These are phyloP conservation scores for Paraurostyla sp. DNA, from an alignment of 73 alveolate species.

Conservation along the genomic window DNA sequence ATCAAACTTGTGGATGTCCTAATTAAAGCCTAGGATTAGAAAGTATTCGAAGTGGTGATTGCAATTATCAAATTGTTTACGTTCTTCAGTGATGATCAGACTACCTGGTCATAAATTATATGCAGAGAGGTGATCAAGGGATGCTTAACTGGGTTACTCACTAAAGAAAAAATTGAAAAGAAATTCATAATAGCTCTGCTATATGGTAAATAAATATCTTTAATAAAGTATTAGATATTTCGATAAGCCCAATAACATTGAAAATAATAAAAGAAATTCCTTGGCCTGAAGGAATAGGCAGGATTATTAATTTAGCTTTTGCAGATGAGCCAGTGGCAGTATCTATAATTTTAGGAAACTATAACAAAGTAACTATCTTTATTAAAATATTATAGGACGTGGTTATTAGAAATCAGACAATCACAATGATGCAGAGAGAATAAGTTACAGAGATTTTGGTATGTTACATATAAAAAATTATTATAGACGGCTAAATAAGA, in stretches of 20 bases:
- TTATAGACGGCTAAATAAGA: slow-evolving; percentile 48
- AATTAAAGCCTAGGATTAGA: background rate
- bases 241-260: slow-evolving; percentile 40
- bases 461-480: background rate
- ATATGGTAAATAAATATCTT: background rate
- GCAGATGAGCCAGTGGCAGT: slow-evolving; percentile 59
- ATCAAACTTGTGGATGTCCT: slow-evolving; percentile 25
- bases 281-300: slow-evolving; percentile 72
- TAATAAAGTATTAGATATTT: slow-evolving; percentile 3
- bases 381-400: slow-evolving; percentile 28
- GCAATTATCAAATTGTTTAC: slow-evolving; percentile 58
- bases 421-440: slow-evolving; percentile 61
- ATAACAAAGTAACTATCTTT: slow-evolving; percentile 39
- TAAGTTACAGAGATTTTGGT: slow-evolving; percentile 48
- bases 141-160: background rate
- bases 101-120: slow-evolving; percentile 58
- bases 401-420: slow-evolving; percentile 66
- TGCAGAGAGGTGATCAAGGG: slow-evolving; percentile 64
- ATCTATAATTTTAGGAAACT: slow-evolving; percentile 20
- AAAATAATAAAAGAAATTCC: slow-evolving; percentile 68
- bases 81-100: slow-evolving; percentile 64
- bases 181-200: slow-evolving; percentile 61
- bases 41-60: slow-evolving; percentile 11
- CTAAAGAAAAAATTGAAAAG: slow-evolving; percentile 66
- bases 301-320: slow-evolving; percentile 36